Conservation (phyloP, 371 early-diverging fungal species). For the Mortierella sp. region DNA sequence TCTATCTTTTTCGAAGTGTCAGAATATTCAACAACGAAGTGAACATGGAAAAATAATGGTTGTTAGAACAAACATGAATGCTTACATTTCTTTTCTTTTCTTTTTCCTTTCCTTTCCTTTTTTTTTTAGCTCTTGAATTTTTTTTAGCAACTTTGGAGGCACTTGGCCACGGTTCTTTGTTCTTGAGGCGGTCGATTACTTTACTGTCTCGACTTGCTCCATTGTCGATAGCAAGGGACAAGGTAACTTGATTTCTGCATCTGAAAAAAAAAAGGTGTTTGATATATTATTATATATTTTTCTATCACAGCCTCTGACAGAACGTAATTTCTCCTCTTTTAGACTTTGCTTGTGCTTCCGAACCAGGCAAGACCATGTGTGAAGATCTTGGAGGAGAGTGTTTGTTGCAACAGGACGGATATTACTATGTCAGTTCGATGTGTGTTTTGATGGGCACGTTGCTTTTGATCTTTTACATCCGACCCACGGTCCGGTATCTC, state of each 20-base stretch:
- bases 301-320: background rate
- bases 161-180: constrained; percentile 98
- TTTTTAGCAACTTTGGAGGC: constrained; percentile 95
- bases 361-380: constrained; percentile 72
- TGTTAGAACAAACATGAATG: too few relatives aligned
- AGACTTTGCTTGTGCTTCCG: constrained; percentile 67
- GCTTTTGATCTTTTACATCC: constrained; percentile 70
- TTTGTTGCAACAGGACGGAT: constrained; percentile 80
- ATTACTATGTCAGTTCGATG: constrained; percentile 79
- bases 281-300: background rate
- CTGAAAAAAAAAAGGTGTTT: background rate
- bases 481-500: constrained; percentile 73
- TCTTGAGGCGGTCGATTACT: constrained; percentile 92
- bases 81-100: too few relatives aligned
- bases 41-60: too few relatives aligned
- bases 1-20: too few relatives aligned
- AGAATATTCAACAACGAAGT: too few relatives aligned
- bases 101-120: too few relatives aligned
- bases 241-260: constrained; percentile 41
- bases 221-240: constrained; percentile 54
- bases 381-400: constrained; percentile 77
- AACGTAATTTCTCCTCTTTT: constrained; percentile 6
- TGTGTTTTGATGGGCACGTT: constrained; percentile 74
- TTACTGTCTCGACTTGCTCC: constrained; percentile 79
- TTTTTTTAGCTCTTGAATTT: constrained; percentile 85